Evolutionary conservation across 2,329 filamentous ascomycete genomes (phyloP), one percentile per base, ranked within the genome.

Genomic region (Cryphonectria radicalis): DNA sequence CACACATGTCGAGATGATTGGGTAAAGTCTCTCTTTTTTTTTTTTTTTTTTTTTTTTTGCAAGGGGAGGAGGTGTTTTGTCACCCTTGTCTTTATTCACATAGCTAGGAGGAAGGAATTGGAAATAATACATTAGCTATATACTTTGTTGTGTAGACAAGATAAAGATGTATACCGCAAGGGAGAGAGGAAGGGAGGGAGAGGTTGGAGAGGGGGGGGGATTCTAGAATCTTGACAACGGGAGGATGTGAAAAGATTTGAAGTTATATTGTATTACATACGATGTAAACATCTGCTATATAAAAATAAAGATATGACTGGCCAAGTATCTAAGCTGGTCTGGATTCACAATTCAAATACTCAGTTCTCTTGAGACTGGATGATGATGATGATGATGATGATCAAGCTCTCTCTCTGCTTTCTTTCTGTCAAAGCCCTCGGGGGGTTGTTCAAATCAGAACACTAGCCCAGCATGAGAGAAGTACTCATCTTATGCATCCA

Each of bases 1-100:
- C 5, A 70, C 5, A 70, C 28, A 28, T 70, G 59, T 46, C 43
- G n/a, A 42, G 42, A 64, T 32, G 8, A n/a, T 64, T 43, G 25
- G 10, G 19, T 22, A 50, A 2, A 68, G 32, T 37, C 7, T 37
- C n/a, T n/a, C n/a, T n/a, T n/a, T n/a, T n/a, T n/a, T n/a, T n/a
- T n/a, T n/a, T n/a, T n/a, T n/a, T n/a, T n/a, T n/a, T n/a, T n/a
- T n/a, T n/a, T n/a, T 43, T 4, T 43, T 4, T 50, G 22, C 13
- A n/a, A 11, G n/a, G 14, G 40, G 43, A 7, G 40, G 43, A 7
- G 66, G 66, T 17, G 55, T 60, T 60, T 5, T 50, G 13, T 28
- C 25, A 57, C 55, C 28, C 14, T 57, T 2, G 32, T 32, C 28
- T 28, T 28, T 8, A 50, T 19, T n/a, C 46, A 22, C 46, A 22